These are phyloP conservation scores for Penicillium brasilianum DNA, from an alignment of 2,329 filamentous ascomycete genomes.

Conservation along the genomic window DNA sequence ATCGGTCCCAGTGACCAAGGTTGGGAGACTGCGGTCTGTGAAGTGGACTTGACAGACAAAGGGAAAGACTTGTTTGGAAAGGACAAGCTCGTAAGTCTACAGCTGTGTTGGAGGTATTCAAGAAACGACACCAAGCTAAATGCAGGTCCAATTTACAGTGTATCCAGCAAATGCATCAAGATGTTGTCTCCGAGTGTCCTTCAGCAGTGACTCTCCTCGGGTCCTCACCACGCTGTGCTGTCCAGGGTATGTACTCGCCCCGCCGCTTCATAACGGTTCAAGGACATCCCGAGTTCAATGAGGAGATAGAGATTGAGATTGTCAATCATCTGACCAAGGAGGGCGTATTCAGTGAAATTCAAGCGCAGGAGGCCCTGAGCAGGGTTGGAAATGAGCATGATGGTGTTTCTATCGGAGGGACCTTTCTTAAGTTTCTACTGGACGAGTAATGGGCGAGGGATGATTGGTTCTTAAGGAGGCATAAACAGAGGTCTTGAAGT, in stretches of 20 bases:
- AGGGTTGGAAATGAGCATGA: constrained; percentile 74
- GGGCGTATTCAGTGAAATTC: constrained; percentile 72
- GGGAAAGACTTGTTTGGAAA: constrained; percentile 74
- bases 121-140: constrained; percentile 2
- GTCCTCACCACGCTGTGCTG: constrained; percentile 67
- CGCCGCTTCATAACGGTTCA: constrained; percentile 75
- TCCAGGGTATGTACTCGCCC: constrained; percentile 79
- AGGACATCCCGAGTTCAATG: constrained; percentile 83
- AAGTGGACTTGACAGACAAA: constrained; percentile 68
- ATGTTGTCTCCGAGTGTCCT: constrained; percentile 71
- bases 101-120: too few relatives aligned
- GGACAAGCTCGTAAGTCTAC: constrained; percentile 61
- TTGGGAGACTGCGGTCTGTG: constrained; percentile 81
- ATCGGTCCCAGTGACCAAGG: constrained; percentile 71
- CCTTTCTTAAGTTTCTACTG: constrained; percentile 77
- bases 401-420: constrained; percentile 73
- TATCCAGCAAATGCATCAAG: constrained; percentile 85
- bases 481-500: not conserved
- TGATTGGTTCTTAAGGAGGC: not conserved
- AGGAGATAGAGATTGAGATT: constrained; percentile 72
- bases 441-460: constrained; percentile 48
- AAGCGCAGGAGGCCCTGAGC: constrained; percentile 70
- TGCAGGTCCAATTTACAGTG: constrained; percentile 29
- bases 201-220: constrained; percentile 66
- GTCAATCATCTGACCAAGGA: constrained; percentile 66